Evolutionary conservation across 2,329 filamentous ascomycete species (phyloP).

Genomic region (Chlorencoelia australis): DNA sequence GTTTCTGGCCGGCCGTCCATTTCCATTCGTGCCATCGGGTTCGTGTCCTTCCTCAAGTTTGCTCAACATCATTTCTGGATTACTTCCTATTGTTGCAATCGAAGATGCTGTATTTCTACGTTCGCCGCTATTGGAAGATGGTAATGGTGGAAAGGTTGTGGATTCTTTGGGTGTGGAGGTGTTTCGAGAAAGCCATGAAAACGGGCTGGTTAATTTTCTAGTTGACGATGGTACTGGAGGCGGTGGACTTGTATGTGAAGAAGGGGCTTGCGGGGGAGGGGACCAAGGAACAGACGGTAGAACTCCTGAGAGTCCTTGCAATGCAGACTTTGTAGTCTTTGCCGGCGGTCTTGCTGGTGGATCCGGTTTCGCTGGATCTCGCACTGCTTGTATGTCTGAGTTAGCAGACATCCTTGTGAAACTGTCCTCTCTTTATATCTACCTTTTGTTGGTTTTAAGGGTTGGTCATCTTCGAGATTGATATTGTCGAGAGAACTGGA

Average conservation of each 20-base stretch:
- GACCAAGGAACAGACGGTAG: constrained; percentile 68
- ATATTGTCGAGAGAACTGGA: constrained; percentile 51
- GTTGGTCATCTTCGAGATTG: constrained; percentile 41
- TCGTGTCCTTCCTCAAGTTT: constrained; percentile 73
- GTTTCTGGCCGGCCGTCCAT: constrained; percentile 41
- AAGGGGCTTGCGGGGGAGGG: constrained; percentile 35
- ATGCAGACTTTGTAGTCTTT: constrained; percentile 31
- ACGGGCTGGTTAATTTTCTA: constrained; percentile 78
- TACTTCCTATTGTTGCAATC: constrained; percentile 67
- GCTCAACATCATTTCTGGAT: constrained; percentile 69
- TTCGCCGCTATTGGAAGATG: constrained; percentile 27
- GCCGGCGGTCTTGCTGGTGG: constrained; percentile 14
- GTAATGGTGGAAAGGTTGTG: constrained; percentile 42
- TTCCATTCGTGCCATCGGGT: constrained; percentile 38
- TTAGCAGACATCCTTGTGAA: constrained; percentile 1
- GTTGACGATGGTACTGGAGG: constrained; percentile 24
- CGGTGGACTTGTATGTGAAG: constrained; percentile 12
- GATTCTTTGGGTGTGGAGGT: constrained; percentile 46
- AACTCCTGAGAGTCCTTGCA: constrained; percentile 61
- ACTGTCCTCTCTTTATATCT: constrained; percentile 3
- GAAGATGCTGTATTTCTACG: constrained; percentile 73
- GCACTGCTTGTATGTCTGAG: too few relatives aligned
- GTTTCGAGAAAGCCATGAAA: constrained; percentile 71
- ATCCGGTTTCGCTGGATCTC: constrained; percentile 23
- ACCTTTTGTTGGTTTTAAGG: constrained; percentile 6